Base-by-base conservation (phyloP, 306 rosid species). In the Canavalia ensiformis region DNA sequence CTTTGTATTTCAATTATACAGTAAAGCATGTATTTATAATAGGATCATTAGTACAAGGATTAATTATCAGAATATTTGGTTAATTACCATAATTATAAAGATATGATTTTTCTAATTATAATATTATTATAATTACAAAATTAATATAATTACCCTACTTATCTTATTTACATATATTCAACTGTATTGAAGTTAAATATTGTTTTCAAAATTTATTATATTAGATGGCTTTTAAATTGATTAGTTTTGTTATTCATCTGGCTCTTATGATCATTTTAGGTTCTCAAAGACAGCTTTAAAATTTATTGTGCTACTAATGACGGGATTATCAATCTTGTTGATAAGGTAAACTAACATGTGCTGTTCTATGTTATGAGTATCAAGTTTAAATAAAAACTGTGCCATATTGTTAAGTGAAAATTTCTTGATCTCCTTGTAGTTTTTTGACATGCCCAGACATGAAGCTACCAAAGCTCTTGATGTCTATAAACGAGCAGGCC, bases 401-500 rank as follows among this genome's bases (percentile, higher is more conserved):
- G 51, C 75, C 42, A 34, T 63, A 55, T 68, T 58, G 68, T 44
- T 51, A 49, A 45, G 45, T 41, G 56, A 58, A 62, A 47, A 75
- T 51, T 30, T 69, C 29, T 18, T 79, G 47, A 52, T 55, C 52
- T 71, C 50, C 12, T 73, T 82, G 76, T 87, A 93, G 94, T 93
- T 93, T 82, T 93, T 93, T 90, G 94, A 93, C 87, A 93, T 93
- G 97, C 92, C 97, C 54, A 87, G 91, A 83, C 97, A 91, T 81
- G 97, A 93, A 86, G 97, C 93, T 72, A 37, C 87, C 59, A 91
- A 39, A 79, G 94, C 95, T 68, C 91, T 92, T 79, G 97, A 92
- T 79, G 87, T 91, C 84, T 93, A 93, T 84, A 93, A 88, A 73
- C 89, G 90, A 81, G 97, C 96, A 69, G 92, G 96, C 39, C 96